phyloP scores from a whole-genome alignment of 2,329 filamentous ascomycete genomes.

The Hypoxylon sp. region DNA sequence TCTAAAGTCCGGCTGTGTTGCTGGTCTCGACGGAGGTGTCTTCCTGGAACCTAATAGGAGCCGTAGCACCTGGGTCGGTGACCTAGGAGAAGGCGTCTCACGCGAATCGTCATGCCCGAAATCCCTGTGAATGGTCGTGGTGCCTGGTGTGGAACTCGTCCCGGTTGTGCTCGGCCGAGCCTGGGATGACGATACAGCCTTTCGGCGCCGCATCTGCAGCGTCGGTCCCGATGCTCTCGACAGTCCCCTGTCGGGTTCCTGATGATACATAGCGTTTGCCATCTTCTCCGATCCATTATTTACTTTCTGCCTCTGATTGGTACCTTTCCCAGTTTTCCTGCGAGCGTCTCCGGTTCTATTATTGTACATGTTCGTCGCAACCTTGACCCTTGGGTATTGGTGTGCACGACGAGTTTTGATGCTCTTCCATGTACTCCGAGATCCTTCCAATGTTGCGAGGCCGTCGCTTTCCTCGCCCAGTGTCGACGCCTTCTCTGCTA shows the following conservation, averaged over 20 bases:
- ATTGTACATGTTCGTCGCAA: not conserved
- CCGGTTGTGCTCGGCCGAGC: slow-evolving; percentile 24
- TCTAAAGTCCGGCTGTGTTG: slow-evolving; percentile 31
- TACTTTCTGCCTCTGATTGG: not conserved
- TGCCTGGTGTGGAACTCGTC: slow-evolving; percentile 30
- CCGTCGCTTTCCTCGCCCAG: slow-evolving; percentile 5
- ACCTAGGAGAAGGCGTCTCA: slow-evolving; percentile 21
- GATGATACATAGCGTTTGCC: not conserved
- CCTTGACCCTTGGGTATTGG: slow-evolving; percentile 6
- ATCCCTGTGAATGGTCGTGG: slow-evolving; percentile 11
- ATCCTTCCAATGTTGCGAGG: not conserved
- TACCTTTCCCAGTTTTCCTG: not conserved
- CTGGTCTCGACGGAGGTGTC: slow-evolving; percentile 24
- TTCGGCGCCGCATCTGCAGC: slow-evolving; percentile 11
- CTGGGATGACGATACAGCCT: slow-evolving; percentile 30
- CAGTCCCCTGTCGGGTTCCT: slow-evolving; percentile 1
- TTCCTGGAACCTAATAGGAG: slow-evolving; percentile 23
- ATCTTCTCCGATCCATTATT: slow-evolving; percentile 12
- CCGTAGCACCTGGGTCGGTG: slow-evolving; percentile 37
- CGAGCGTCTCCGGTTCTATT: not conserved
- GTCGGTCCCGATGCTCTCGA: slow-evolving; percentile 14
- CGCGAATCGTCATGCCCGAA: slow-evolving; percentile 12
- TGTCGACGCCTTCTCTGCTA: not conserved
- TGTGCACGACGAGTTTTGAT: slow-evolving; percentile 16
- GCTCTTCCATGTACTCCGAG: slow-evolving; percentile 24